Base-by-base conservation (phyloP, 345 rosid genomes). In the Brassica incana region DNA sequence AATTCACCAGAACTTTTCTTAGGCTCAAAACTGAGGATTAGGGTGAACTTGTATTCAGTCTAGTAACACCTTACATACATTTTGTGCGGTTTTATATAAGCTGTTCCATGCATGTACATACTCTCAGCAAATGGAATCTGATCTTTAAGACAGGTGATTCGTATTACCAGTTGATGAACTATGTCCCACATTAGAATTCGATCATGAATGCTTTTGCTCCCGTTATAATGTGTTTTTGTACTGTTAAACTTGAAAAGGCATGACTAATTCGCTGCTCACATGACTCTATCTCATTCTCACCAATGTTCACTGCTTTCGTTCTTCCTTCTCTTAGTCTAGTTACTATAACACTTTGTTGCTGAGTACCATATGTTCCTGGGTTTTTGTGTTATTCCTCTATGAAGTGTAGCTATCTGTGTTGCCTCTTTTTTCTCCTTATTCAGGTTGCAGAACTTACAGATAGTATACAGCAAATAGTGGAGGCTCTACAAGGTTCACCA, bases 391-490 rank as follows among this genome's bases (percentile, higher is more conserved):
- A 69, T 63, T 69, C n/a, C 29, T 14, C 35, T 14, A 61, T 75
- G 83, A 69, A 56, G 54, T 63, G 29, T 38, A 74, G 66, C 68
- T 63, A 38, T 36, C 12, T 40, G 38, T 80, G 76, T 65, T 75
- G 23, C 52, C 20, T 74, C 32, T 36, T n/a, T 74, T 35, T 35
- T 69, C 27, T 16, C 62, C 71, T 32, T 52, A 7, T 5, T 61
- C 92, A 94, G 98, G 90, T 94, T 75, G 80, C 84, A n/a, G 75
- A 75, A 56, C 83, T 91, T 82, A 91, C 98, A 3, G 88, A 88
- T 73, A 87, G 83, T 73, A 83, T 88, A 62, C 92, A 83, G 75
- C 78, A 85, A 66, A 90, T 94, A 80, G 68, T 86, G 88, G 94
- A 94, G 29, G 86, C 94, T 72, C 30, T 94, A n/a, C 92, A 82